Base-by-base conservation (phyloP, 2,329 filamentous ascomycete species). In the Dactylonectria estremocensis region DNA sequence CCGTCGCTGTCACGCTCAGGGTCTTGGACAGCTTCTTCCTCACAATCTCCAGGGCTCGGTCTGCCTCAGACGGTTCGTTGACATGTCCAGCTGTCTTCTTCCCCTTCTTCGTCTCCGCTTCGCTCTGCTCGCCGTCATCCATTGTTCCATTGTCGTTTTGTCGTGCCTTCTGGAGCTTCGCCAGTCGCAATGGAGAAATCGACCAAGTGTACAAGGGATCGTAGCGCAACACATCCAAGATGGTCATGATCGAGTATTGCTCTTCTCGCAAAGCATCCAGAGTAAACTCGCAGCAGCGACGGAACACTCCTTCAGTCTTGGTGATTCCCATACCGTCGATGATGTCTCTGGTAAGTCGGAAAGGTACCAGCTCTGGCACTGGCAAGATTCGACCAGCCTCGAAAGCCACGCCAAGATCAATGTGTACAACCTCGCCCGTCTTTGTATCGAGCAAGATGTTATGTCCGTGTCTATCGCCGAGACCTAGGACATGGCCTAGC, bases 181-280 rank as follows among this genome's bases (percentile, higher is more conserved):
- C 88, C 65, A 92, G 81, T 20, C 90, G 86, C 37, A 91, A 84
- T 0, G 90, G 90, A 11, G 93, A 96, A 63, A 98, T 91, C 40
- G 94, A 95, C 96, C 96, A 99, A 68, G 91, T 96, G 80, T 98
- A 97, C 68, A 99, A 84, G 1, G 96, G 97, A 85, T 99, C 96
- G 81, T 98, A 98, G n/a, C 97, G 92, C 66, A 99, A 85, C 22
- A 99, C 97, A 77, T 99, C 97, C 20, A 99, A 89, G 60, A 99
- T 95, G 0, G 96, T 98, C 95, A 98, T 98, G 83, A 99, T 99
- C 50, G 93, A 95, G 79, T 97, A 97, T 13, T 93, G 93, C 79
- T 99, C 96, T 75, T 97, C 93, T n/a, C 96, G 91, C 40, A 99
- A 85, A 2, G 97, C 95, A 69, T 98, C 95, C 35, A 99, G 89